Evolutionary conservation across 805 yeast genomes (phyloP).

Genomic region (Ogataea naganishii): DNA sequence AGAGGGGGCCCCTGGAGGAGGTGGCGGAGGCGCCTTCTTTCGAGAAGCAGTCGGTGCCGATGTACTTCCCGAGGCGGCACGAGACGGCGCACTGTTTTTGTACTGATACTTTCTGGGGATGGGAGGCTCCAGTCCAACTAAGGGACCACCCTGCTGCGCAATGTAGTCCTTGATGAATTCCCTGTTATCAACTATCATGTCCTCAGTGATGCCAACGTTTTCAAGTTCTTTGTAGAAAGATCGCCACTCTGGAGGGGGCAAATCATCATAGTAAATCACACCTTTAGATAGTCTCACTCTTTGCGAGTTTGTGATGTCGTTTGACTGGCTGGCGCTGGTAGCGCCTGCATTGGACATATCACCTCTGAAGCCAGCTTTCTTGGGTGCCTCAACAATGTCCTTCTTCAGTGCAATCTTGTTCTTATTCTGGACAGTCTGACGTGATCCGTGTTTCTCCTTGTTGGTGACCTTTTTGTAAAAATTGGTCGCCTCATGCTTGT

Average conservation of each 20-base stretch:
- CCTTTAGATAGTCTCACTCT: slow-evolving; percentile 49
- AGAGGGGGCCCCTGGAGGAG: slow-evolving; percentile 25
- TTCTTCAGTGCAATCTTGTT: slow-evolving; percentile 79
- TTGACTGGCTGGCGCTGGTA: slow-evolving; percentile 5
- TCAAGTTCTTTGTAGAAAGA: slow-evolving; percentile 64
- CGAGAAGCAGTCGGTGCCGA: slow-evolving; percentile 12
- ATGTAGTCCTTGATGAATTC: slow-evolving; percentile 77
- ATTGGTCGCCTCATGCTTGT: slow-evolving; percentile 78
- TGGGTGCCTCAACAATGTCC: slow-evolving; percentile 25
- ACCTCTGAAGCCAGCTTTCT: slow-evolving; percentile 58
- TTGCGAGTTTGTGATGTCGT: slow-evolving; percentile 40
- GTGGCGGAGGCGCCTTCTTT: slow-evolving; percentile 28
- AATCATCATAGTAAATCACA: slow-evolving; percentile 62
- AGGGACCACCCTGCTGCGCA: slow-evolving; percentile 63
- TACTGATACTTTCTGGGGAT: slow-evolving; percentile 54
- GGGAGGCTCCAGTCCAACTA: slow-evolving; percentile 82
- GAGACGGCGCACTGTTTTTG: slow-evolving; percentile 7
- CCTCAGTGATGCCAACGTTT: slow-evolving; percentile 73
- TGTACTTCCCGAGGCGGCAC: slow-evolving; percentile 20
- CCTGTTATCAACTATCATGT: slow-evolving; percentile 80
- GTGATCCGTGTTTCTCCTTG: slow-evolving; percentile 78
- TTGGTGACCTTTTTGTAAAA: slow-evolving; percentile 69
- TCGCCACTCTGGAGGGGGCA: slow-evolving; percentile 83
- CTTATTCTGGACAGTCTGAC: slow-evolving; percentile 76
- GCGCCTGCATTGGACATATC: slow-evolving; percentile 23